Evolutionary conservation across 176 grass and related monocot species (phyloP), one percentile per base, ranked within the genome.

Genomic region (Canna indica): DNA sequence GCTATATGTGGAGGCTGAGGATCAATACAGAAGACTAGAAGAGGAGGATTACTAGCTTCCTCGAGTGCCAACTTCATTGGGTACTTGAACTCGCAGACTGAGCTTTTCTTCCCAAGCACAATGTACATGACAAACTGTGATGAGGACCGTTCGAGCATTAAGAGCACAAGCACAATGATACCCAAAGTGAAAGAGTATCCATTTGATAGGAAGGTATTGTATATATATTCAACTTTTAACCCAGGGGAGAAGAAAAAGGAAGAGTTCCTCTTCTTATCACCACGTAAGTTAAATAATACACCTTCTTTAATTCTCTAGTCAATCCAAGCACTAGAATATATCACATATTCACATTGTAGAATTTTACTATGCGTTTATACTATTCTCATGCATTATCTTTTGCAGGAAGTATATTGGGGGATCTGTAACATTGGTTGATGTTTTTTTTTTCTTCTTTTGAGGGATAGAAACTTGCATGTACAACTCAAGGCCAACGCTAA

Each of bases 121-220:
- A 72, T 78, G 7, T 75, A 72, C 31, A 17, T 29, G 34, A 41
- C 56, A 1, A 77, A 71, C 53, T 76, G 66, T 31, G 46, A 74
- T 59, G 25, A 31, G 2, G 44, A 68, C 54, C 36, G 14, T 46
- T 53, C 64, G 31, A 72, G 39, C 22, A 78, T 96, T 59, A 59
- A 73, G 41, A 81, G 81, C 46, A 88, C 88, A 82, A 88, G 83
- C 88, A 96, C 88, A 24, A 76, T 96, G 81, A 73, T 81, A 59
- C 91, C 91, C 17, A 56, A 76, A 32, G 78, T 68, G 75, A 44
- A 46, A 22, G 53, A 35, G 67, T 91, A 73, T 77, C 91, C 91
- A 46, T 90, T 85, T 80, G 64, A 81, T 6, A 82, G 85, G 41
- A 78, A 81, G 67, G n/a, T n/a, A n/a, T n/a, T n/a, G n/a, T n/a